Evolutionary conservation across 2,329 filamentous ascomycete species (phyloP).

Genomic region (Bisporella sp.): DNA sequence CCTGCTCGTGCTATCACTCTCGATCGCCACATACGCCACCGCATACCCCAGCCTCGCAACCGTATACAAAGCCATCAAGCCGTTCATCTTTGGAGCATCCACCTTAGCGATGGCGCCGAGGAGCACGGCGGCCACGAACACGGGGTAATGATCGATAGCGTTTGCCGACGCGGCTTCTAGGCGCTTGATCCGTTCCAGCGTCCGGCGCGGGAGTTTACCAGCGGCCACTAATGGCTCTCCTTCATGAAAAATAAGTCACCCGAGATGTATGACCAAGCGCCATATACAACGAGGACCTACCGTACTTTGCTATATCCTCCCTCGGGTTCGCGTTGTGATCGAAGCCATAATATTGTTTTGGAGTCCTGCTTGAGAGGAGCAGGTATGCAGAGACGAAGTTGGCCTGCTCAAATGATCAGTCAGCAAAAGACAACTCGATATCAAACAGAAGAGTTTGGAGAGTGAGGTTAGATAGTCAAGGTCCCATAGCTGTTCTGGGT

Average conservation of each 20-base stretch:
- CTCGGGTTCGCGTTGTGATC: constrained; percentile 41
- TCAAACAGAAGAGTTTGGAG: no score
- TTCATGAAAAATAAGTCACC: not conserved
- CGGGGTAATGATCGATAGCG: constrained; percentile 34
- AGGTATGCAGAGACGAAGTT: constrained; percentile 7
- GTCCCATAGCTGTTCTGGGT: no score
- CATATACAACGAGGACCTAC: constrained; percentile 10
- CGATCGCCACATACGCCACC: constrained; percentile 33
- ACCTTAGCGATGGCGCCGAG: constrained; percentile 35
- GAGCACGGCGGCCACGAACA: constrained; percentile 32
- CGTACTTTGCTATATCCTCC: constrained; percentile 39
- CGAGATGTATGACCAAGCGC: not conserved
- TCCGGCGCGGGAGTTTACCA: constrained; percentile 35
- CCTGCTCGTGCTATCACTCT: constrained; percentile 7
- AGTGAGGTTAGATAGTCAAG: no score
- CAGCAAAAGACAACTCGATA: no score
- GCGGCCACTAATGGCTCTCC: constrained; percentile 12
- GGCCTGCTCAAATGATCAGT: not conserved
- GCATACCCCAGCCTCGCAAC: constrained; percentile 34
- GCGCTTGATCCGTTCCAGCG: constrained; percentile 36
- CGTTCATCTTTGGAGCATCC: constrained; percentile 29
- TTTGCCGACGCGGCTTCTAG: constrained; percentile 40
- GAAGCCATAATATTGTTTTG: constrained; percentile 34
- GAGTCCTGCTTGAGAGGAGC: constrained; percentile 29
- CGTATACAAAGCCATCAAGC: constrained; percentile 33